Evolutionary conservation across 305 asterid genomes (phyloP), one percentile per base, ranked within the genome.

Genomic region (Fraxinus sp.): DNA sequence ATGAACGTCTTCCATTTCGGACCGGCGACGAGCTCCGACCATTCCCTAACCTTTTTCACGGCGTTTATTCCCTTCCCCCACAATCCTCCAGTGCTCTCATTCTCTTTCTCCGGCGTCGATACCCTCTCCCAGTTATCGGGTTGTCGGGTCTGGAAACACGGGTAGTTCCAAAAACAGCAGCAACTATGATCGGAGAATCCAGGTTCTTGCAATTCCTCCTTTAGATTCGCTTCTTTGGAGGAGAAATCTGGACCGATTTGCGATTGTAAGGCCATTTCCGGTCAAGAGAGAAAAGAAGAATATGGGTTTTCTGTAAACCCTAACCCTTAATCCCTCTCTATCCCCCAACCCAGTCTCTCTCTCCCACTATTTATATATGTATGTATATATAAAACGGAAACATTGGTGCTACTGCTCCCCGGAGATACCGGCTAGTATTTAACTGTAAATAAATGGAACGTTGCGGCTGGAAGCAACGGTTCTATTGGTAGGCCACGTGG

Each of bases 1-100:
- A 93, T 90, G 13, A 92, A 93, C 20, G 94, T 92, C 93, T 90
- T 94, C 98, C 98, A 92, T 76, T 87, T 92, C 24, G 96, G 98
- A 5, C 97, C 97, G 5, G 98, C 97, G 0, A 90, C 90, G 36
- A 93, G 82, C 89, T 91, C 97, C 86, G 98, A 93, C 97, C 94
- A 90, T 59, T 86, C 96, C 62, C 95, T 80, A 4, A 86, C 88
- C 81, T 86, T 91, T 86, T 86, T 91, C 79, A 90, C 78, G 5
- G 88, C 85, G 16, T 39, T 86, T n/a, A 83, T 68, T 2, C 94
- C 87, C 62, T 80, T 88, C 1, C 33, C 83, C 90, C 90, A 85
- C 94, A 91, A 90, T 22, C 83, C 84, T 83, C 83, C 16, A 11
- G 9, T 0, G 36, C 11, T 37, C 44, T 78, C 87, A 9, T 83